phyloP scores from a whole-genome alignment of 1,284 basidiomycete genomes.

The Trichosporon coremiiforme region DNA sequence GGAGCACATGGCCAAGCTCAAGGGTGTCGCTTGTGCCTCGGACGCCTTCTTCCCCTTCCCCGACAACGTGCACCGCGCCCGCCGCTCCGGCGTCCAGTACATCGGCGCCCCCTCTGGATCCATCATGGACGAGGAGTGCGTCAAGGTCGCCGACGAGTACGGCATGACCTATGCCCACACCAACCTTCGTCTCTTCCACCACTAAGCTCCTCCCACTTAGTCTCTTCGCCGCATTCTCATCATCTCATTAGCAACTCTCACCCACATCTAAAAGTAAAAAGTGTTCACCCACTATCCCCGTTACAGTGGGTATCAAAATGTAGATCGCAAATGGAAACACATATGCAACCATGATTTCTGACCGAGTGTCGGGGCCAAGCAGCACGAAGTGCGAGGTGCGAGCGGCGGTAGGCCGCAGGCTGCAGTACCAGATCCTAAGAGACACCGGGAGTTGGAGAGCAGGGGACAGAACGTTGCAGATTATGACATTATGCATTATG shows the following conservation, averaged over 20 bases:
- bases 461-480: no score
- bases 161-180: slow-evolving; percentile 86
- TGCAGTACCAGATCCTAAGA: no score
- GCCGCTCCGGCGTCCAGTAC: slow-evolving; percentile 87
- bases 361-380: no score
- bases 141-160: slow-evolving; percentile 93
- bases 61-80: slow-evolving; percentile 93
- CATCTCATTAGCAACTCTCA: slow-evolving; percentile 4
- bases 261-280: slow-evolving; percentile 11
- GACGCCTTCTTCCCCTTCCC: slow-evolving; percentile 99
- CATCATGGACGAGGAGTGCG: slow-evolving; percentile 94
- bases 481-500: not conserved
- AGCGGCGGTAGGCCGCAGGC: no score
- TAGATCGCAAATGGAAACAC: slow-evolving; percentile 14
- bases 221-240: not conserved
- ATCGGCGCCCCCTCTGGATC: slow-evolving; percentile 93
- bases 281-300: slow-evolving; percentile 10
- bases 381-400: no score
- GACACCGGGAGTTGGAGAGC: no score
- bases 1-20: slow-evolving; percentile 70
- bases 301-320: not conserved
- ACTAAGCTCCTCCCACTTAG: slow-evolving; percentile 16
- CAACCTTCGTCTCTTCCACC: slow-evolving; percentile 58
- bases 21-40: slow-evolving; percentile 86
- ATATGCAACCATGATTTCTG: slow-evolving; percentile 2